Base-by-base conservation (phyloP, 163 green algal species). In the Trebouxia gelatinosa region DNA sequence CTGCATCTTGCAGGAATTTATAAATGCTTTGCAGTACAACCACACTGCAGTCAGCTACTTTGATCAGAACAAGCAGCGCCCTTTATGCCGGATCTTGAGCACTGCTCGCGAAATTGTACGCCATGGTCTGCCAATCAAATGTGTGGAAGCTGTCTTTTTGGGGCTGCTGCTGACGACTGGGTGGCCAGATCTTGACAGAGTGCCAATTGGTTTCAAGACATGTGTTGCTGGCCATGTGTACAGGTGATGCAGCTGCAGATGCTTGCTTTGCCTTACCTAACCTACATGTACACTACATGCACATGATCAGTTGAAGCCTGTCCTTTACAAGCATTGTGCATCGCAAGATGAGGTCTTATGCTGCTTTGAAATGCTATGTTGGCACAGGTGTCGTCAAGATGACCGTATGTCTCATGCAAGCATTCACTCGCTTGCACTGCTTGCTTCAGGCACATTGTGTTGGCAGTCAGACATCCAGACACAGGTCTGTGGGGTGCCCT, bases 391-490 rank as follows among this genome's bases (percentile, higher is more conserved):
- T n/a, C n/a, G n/a, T n/a, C n/a, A n/a, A n/a, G n/a, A n/a, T n/a
- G n/a, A n/a, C n/a, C n/a, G n/a, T n/a, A n/a, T n/a, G n/a, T n/a
- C n/a, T n/a, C n/a, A n/a, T n/a, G n/a, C n/a, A n/a, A n/a, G n/a
- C n/a, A n/a, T n/a, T n/a, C n/a, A n/a, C n/a, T n/a, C n/a, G n/a
- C n/a, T n/a, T n/a, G n/a, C n/a, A n/a, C n/a, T n/a, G n/a, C n/a
- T n/a, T n/a, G n/a, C n/a, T n/a, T n/a, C 79, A 85, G 86, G 74
- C 88, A 93, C 80, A 90, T 93, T 64, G 83, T 93, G 62, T 75
- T 93, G 51, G 86, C 74, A 26, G 79, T 93, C 32, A 80, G 70
- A 32, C 75, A 90, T 76, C 26, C 13, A 7, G 71, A 71, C 19
- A 80, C 29, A 28, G 78, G 79, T n/a, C 81, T 74, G 61, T 93